Conservation (phyloP, 1,284 basidiomycete genomes). For the Marasmius sp. region DNA sequence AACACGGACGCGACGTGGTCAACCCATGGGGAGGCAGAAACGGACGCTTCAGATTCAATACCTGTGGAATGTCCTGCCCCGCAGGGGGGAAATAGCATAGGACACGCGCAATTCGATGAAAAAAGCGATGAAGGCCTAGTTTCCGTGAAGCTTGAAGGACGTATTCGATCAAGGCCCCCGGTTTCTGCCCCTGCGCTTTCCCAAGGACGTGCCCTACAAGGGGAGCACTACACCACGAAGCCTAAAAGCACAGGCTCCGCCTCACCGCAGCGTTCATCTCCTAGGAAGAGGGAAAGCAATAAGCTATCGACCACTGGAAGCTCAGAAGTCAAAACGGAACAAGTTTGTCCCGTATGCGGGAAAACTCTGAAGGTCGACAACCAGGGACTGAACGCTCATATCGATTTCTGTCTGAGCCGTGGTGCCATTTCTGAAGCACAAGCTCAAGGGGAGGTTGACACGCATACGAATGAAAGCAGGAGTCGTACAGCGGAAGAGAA, state of each 20-base stretch:
- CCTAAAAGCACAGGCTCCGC: conserved; percentile 1
- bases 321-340: conserved; percentile 21
- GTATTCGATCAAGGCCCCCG: conserved; percentile 20
- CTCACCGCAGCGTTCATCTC: neutral
- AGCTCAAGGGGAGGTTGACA: conserved; percentile 29
- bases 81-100: neutral
- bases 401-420: conserved; percentile 77
- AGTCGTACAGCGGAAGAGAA: neutral
- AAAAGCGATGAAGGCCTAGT: conserved; percentile 36
- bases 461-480: conserved; percentile 5
- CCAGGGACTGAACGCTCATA: conserved; percentile 65
- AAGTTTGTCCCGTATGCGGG: conserved; percentile 65
- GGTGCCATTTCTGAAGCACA: conserved; percentile 70
- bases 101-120: conserved; percentile 40
- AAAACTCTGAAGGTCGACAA: conserved; percentile 62
- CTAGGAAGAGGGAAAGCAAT: neutral
- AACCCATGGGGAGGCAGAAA: conserved; percentile 7
- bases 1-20: neutral
- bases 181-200: conserved; percentile 14
- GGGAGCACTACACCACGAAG: neutral
- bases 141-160: conserved; percentile 5
- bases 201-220: neutral
- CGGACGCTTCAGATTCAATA: conserved; percentile 7
- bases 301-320: conserved; percentile 14
- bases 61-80: neutral